Conservation (phyloP, 768 basidiomycete genomes). For the Trametes maxima region DNA sequence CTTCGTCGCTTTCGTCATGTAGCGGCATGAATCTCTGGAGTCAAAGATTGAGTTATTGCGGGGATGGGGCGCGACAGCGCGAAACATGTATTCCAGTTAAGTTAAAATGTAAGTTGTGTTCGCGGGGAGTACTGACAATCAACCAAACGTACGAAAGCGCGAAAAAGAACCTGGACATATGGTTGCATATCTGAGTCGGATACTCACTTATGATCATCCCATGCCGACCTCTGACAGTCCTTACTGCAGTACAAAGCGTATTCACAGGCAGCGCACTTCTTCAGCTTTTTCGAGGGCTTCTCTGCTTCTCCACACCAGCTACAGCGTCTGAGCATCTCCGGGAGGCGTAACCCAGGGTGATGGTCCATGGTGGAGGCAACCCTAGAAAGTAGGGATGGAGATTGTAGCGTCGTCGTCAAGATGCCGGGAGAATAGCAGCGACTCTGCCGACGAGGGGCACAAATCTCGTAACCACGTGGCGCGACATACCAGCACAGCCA, state of each 20-base stretch:
- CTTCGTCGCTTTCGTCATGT: neutral
- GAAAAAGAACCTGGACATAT: too few species aligned
- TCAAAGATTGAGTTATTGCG: neutral
- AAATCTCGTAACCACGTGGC: too few species aligned
- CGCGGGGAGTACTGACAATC: too few species aligned
- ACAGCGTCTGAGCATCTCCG: slow-evolving; percentile 2
- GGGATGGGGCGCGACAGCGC: neutral
- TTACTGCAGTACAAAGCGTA: slow-evolving; percentile 4
- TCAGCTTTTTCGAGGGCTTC: neutral
- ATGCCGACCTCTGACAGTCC: neutral
- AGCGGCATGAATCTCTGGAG: neutral
- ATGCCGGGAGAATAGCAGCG: too few species aligned
- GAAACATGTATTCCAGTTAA: too few species aligned
- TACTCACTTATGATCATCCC: slow-evolving; percentile 7
- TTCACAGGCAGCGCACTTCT: slow-evolving; percentile 3
- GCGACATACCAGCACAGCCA: too few species aligned
- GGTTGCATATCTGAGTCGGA: too few species aligned
- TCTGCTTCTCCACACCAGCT: neutral
- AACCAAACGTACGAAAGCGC: too few species aligned
- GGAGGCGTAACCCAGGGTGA: neutral
- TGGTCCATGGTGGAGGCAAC: neutral
- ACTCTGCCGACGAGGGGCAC: too few species aligned
- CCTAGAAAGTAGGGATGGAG: neutral
- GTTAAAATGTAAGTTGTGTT: too few species aligned
- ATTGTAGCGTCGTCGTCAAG: too few species aligned